A percentile compares a stretch with the other conserved stretches of the same genome.
These are phyloP conservation scores for Emericellopsis terricola DNA, from an alignment of 495 filamentous ascomycete species.

Conservation along the genomic window DNA sequence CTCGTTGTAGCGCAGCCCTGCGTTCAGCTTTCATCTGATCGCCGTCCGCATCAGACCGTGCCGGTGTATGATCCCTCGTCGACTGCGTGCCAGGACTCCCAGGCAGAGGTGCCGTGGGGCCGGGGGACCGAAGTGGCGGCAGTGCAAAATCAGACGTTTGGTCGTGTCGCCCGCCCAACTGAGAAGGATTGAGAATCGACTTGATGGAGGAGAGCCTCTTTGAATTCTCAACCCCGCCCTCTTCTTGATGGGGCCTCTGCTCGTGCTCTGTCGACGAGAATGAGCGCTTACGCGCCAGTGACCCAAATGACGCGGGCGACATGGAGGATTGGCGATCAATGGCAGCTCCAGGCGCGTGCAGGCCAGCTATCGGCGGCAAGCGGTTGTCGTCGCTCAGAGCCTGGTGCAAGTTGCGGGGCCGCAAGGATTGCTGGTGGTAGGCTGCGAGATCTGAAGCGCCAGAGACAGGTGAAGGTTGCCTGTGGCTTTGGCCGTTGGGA, in stretches of 20 bases:
- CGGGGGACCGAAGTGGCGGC: slow-evolving; percentile 17
- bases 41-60: slow-evolving; percentile 21
- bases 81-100: slow-evolving; percentile 19
- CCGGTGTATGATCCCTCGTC: slow-evolving; percentile 10
- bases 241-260: slow-evolving; percentile 8
- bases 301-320: slow-evolving; percentile 32
- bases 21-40: slow-evolving; percentile 42
- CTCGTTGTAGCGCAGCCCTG: slow-evolving; percentile 46
- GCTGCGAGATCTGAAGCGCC: slow-evolving; percentile 18
- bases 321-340: slow-evolving; percentile 27
- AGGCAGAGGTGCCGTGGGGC: slow-evolving; percentile 11
- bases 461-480: slow-evolving; percentile 18
- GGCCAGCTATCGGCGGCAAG: slow-evolving; percentile 30
- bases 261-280: slow-evolving; percentile 39
- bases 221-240: slow-evolving; percentile 13
- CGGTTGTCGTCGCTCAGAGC: slow-evolving; percentile 35
- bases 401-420: slow-evolving; percentile 17
- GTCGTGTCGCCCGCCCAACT: slow-evolving; percentile 5
- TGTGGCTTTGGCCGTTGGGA: slow-evolving; percentile 19
- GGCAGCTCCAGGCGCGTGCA: slow-evolving; percentile 12
- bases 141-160: slow-evolving; percentile 10
- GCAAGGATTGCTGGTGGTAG: slow-evolving; percentile 17
- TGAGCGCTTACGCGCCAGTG: slow-evolving; percentile 44
- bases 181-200: slow-evolving; percentile 55
- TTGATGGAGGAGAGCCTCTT: slow-evolving; percentile 63